phyloP scores from a whole-genome alignment of 352 stramenopile genomes.

The Pythium rhizo-oryzae region DNA sequence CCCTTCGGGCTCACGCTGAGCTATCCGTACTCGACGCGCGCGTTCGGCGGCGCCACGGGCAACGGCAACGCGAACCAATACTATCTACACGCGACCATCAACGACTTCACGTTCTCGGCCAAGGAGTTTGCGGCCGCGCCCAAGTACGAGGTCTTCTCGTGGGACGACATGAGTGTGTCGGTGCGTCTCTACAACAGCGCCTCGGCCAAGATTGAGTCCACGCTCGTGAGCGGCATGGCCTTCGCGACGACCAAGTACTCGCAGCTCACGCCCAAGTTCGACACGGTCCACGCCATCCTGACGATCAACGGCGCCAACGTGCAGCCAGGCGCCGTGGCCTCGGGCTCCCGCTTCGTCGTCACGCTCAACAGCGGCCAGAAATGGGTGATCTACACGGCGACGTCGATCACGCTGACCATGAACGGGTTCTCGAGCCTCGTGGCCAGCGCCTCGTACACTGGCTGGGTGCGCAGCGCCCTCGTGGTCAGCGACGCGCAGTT shows the following conservation, averaged over 20 bases:
- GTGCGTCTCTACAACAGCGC: conserved; percentile 39
- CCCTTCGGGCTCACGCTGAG: conserved; percentile 56
- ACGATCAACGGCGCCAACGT: conserved; percentile 44
- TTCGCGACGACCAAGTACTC: conserved; percentile 55
- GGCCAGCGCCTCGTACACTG: conserved; percentile 35
- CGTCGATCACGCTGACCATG: conserved; percentile 37
- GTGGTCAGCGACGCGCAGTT: conserved; percentile 19
- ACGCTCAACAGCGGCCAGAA: conserved; percentile 48
- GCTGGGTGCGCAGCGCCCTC: conserved; percentile 8
- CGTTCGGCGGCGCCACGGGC: conserved; percentile 38
- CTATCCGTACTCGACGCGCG: conserved; percentile 73
- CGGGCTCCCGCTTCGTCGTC: conserved; percentile 44
- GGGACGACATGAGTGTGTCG: conserved; percentile 56
- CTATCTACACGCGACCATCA: conserved; percentile 47
- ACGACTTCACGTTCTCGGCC: conserved; percentile 57
- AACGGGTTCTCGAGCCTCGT: conserved; percentile 40
- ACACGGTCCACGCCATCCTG: conserved; percentile 41
- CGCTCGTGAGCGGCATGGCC: conserved; percentile 66
- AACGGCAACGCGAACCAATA: conserved; percentile 27
- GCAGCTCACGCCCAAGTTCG: conserved; percentile 45
- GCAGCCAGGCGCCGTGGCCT: background rate
- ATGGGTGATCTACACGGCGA: conserved; percentile 63
- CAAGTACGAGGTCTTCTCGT: conserved; percentile 45
- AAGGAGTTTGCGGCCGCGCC: conserved; percentile 45
- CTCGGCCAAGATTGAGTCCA: conserved; percentile 40